These are phyloP conservation scores for Hypoxylon sp. DNA, from an alignment of 2,329 filamentous ascomycete species.

Conservation along the genomic window DNA sequence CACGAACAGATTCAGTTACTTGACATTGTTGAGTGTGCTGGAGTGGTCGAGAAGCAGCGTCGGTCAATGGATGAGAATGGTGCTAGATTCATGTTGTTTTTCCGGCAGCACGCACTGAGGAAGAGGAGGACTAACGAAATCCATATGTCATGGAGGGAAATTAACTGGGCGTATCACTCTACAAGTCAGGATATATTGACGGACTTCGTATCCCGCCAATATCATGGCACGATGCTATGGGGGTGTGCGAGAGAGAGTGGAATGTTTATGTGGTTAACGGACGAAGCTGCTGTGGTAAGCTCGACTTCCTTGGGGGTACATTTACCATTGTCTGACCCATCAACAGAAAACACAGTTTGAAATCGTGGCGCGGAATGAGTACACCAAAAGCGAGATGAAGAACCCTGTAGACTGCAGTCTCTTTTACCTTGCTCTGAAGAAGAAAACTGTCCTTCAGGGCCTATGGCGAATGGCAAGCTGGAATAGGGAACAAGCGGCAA, in stretches of 20 bases:
- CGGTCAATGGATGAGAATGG: conserved; percentile 93
- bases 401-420: conserved; percentile 92
- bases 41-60: conserved; percentile 86
- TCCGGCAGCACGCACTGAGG: conserved; percentile 81
- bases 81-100: conserved; percentile 87
- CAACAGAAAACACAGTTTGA: conserved; percentile 82
- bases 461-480: conserved; percentile 95
- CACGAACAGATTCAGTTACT: conserved; percentile 88
- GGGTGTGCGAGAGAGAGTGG: conserved; percentile 86
- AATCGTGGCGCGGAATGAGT: conserved; percentile 90
- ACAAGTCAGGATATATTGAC: conserved; percentile 89
- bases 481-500: conserved; percentile 86
- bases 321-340: conserved; percentile 25
- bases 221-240: conserved; percentile 85
- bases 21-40: conserved; percentile 86
- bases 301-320: neutral
- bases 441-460: conserved; percentile 90
- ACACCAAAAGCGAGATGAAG: conserved; percentile 86
- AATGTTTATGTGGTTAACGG: conserved; percentile 94
- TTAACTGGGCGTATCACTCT: conserved; percentile 87
- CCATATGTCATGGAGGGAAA: conserved; percentile 81
- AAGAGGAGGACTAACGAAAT: conserved; percentile 74
- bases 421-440: conserved; percentile 89
- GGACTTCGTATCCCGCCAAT: conserved; percentile 84
- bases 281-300: conserved; percentile 79